phyloP scores from a whole-genome alignment of 768 basidiomycete species.

The Naganishia vishniacii region DNA sequence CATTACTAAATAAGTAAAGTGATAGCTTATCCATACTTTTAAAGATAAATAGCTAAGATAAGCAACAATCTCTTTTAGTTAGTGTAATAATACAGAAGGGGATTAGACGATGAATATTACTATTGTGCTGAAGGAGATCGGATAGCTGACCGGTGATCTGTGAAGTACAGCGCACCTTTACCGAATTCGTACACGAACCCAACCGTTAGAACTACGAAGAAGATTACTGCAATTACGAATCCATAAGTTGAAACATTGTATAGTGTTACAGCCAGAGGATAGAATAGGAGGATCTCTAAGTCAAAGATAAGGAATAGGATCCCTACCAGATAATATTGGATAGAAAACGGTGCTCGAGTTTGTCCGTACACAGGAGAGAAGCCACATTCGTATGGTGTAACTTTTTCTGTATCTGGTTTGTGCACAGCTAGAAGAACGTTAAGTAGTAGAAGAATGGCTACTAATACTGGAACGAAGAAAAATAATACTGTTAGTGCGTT shows the following conservation, averaged over 20 bases:
- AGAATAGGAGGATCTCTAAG: constrained; percentile 31
- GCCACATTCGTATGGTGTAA: constrained; percentile 30
- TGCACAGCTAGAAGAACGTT: constrained; percentile 10
- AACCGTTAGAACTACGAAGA: constrained; percentile 29
- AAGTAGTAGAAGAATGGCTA: constrained; percentile 2
- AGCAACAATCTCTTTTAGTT: too few relatives aligned
- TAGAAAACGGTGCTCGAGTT: constrained; percentile 31
- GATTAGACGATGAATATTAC: neutral
- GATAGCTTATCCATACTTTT: constrained; percentile 20
- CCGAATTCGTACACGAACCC: constrained; percentile 27
- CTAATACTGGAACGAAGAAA: constrained; percentile 6
- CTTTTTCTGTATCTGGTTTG: constrained; percentile 17
- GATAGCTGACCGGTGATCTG: constrained; percentile 25
- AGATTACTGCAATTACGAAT: constrained; percentile 30
- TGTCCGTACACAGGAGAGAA: constrained; percentile 31
- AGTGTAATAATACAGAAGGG: neutral
- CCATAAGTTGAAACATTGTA: constrained; percentile 30
- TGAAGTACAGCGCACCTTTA: constrained; percentile 29
- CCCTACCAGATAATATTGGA: constrained; percentile 33
- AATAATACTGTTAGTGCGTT: constrained; percentile 13
- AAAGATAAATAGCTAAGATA: too few relatives aligned
- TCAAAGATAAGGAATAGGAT: constrained; percentile 31
- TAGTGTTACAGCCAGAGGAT: constrained; percentile 29
- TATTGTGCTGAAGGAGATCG: constrained; percentile 16
- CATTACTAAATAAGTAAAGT: neutral